Conservation (phyloP, 2,329 filamentous ascomycete species). For the Neofusicoccum sp. region DNA sequence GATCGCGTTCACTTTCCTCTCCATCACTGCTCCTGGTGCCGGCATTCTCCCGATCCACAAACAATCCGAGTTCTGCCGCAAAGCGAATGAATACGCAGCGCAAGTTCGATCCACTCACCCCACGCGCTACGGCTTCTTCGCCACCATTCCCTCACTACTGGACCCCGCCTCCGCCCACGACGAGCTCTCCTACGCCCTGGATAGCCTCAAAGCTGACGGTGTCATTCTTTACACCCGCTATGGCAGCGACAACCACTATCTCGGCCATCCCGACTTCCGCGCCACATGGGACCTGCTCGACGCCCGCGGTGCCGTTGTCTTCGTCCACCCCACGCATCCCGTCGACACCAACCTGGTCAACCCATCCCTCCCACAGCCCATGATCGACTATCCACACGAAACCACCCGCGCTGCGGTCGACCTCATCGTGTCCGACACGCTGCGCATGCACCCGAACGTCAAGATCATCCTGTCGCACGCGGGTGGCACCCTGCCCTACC, state of each 20-base stretch:
- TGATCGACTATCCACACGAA: slow-evolving; percentile 49
- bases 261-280: slow-evolving; percentile 43
- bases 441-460: slow-evolving; percentile 34
- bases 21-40: slow-evolving; percentile 30
- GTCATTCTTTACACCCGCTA: slow-evolving; percentile 49
- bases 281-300: slow-evolving; percentile 48
- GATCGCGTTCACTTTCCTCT: slow-evolving; percentile 27
- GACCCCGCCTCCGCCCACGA: slow-evolving; percentile 24
- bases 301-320: slow-evolving; percentile 42
- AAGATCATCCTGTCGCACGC: slow-evolving; percentile 50
- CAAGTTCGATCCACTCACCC: slow-evolving; percentile 32
- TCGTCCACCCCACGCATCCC: slow-evolving; percentile 48
- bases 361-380: slow-evolving; percentile 36
- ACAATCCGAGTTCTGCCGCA: slow-evolving; percentile 19
- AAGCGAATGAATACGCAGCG: slow-evolving; percentile 38
- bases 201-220: slow-evolving; percentile 47
- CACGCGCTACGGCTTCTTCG: slow-evolving; percentile 44
- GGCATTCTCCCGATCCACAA: slow-evolving; percentile 18
- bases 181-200: slow-evolving; percentile 43
- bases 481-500: slow-evolving; percentile 47
- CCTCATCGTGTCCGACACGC: slow-evolving; percentile 38
- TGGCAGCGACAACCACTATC: slow-evolving; percentile 42
- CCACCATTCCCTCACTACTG: slow-evolving; percentile 36
- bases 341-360: slow-evolving; percentile 37
- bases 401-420: slow-evolving; percentile 46